Evolutionary conservation across 2,329 filamentous ascomycete species (phyloP), one percentile per base, ranked within the genome.

Genomic region (Coniochaeta prunicola): DNA sequence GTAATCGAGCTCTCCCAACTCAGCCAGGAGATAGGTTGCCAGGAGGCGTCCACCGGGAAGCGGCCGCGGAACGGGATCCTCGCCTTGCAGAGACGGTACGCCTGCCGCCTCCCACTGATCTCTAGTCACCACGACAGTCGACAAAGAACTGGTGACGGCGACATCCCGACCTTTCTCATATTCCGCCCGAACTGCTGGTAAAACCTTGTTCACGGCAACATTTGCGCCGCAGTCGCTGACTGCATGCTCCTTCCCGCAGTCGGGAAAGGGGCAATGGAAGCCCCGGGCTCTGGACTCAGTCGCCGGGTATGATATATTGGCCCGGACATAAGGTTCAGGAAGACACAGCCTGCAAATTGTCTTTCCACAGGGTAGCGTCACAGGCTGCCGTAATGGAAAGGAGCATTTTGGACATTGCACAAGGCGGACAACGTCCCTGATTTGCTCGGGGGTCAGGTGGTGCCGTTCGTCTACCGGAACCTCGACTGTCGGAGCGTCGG

Each of bases 351-450:
- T 85, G 74, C 92, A 97, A 12, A 96, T 73, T 12, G 87, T 87
- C 67, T 88, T 84, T 30, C 92, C 91, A 70, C 92, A 97, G 5
- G 92, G 91, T 4, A 96, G 76, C 0, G 89, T 89, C 59, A 91
- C 80, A 5, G 92, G 90, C 9, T 84, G 78, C 53, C 74, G 78
- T 31, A 94, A 76, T 1, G 88, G 87, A 48, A 76, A 77, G 3
- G 87, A 90, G 71, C 92, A 96, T 62, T 82, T 76, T 12, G 81
- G 81, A 70, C 92, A 97, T 73, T 96, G 91, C 57, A 94, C 80
- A 42, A 94, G 76, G 48, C 87, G 86, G 61, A 96, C 79, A 58
- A 92, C 77, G 59, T 82, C 76, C 63, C 89, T 80, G 19, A 84
- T 81, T 69, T 87, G 78, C 62, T 76, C 73, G 63, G 78, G 74